These are phyloP conservation scores for Cladosporium sp. DNA, from an alignment of 2,329 filamentous ascomycete genomes.

Conservation along the genomic window DNA sequence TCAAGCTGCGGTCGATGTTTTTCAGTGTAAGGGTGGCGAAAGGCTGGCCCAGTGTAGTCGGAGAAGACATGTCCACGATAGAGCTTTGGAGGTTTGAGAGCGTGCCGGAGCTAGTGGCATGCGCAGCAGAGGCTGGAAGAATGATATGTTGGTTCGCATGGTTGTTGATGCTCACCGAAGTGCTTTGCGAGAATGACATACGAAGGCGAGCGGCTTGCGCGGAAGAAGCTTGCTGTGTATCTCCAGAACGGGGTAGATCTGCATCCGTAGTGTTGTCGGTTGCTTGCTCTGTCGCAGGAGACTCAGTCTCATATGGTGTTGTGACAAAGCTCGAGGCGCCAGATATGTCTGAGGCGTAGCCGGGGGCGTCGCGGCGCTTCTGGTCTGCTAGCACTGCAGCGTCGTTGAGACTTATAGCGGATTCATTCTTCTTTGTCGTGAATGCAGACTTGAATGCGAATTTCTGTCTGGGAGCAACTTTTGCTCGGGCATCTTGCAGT, in stretches of 20 bases:
- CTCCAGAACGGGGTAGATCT: conserved; percentile 39
- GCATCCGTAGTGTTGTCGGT: conserved; percentile 23
- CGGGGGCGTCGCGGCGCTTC: conserved; percentile 42
- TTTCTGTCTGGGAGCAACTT: conserved; percentile 72
- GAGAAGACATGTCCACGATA: conserved; percentile 77
- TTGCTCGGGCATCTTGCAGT: conserved; percentile 68
- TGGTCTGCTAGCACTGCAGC: conserved; percentile 57
- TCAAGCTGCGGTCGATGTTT: conserved; percentile 67
- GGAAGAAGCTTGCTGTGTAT: conserved; percentile 58
- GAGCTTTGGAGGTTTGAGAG: conserved; percentile 70
- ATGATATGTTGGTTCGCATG: conserved; percentile 74
- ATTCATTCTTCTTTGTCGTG: conserved; percentile 39
- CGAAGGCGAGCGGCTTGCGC: conserved; percentile 30
- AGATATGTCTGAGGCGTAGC: conserved; percentile 42
- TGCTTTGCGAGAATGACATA: conserved; percentile 59
- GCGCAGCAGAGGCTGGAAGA: conserved; percentile 69
- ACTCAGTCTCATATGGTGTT: conserved; percentile 35
- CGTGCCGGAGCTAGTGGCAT: conserved; percentile 72
- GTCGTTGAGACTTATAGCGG: conserved; percentile 57
- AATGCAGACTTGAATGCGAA: conserved; percentile 72
- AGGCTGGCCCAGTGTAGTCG: conserved; percentile 58
- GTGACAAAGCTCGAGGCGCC: conserved; percentile 46
- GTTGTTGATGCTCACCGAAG: conserved; percentile 61
- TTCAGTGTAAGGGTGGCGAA: conserved; percentile 74
- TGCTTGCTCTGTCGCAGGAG: conserved; percentile 30